Base-by-base conservation (phyloP, 805 yeast species). In the Debaryomyces maramus region DNA sequence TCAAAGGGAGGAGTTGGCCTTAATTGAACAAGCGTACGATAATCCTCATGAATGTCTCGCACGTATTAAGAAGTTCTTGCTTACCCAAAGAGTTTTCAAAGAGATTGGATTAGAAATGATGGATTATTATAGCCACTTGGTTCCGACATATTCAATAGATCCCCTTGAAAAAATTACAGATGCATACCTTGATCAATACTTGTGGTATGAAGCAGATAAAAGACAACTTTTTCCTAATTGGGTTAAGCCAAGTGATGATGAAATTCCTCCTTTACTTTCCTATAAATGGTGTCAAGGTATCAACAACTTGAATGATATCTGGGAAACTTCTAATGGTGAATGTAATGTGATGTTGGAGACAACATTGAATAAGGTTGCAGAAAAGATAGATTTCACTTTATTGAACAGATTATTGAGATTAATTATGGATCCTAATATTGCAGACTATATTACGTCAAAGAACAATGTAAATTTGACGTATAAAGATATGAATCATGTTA, bases 11-110 rank as follows among this genome's bases (percentile, higher is more conserved):
- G 99, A 93, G 53, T 66, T 93, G 44, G 93, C 97, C 0, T 68
- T 91, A 45, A 88, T 93, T 34, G 99, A 93, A 56, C 95, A 89
- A 55, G 98, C 98, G 0, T 93, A 88, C 58, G 99, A 93, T 54
- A 88, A 88, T 51, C 99, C 99, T 0, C 96, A 89, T 58, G 98
- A 95, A 55, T 84, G 90, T 45, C 68, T 93, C 42, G 85, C 84
- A 11, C 77, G 96, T 46, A 78, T 93, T 40, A 93, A 93, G 62
- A 83, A 84, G 52, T 81, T 83, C 31, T 63, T 93, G 34, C 67
- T 89, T 41, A 86, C 97, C 0, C 97, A 90, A 59, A 73, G 98
- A 45, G 93, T 88, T 7, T 93, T 93, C 66, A 90, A 90, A 57
- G 97, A 93, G 42, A 88, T 84, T 2, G 80, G 81, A 1, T 56